Base-by-base conservation (phyloP, 1,284 basidiomycete species). In the Cutaneotrichosporon spelunceum region DNA sequence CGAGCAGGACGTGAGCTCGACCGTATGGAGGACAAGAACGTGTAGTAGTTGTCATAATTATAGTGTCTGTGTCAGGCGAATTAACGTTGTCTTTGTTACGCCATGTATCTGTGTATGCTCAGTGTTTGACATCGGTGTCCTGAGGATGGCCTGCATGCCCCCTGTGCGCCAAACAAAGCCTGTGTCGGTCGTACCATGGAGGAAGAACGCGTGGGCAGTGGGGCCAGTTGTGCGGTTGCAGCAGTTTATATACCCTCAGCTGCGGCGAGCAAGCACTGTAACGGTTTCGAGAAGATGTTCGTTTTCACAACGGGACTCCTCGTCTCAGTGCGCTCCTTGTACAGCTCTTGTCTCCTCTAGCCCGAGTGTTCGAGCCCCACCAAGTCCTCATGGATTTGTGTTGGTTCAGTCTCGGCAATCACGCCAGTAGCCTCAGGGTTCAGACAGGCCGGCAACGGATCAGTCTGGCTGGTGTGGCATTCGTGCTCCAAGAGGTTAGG, bases 361-460 rank as follows among this genome's bases (percentile, higher is more conserved):
- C 39, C 19, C 7, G 39, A 42, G 39, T 42, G 39, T 42, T 42
- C 39, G 39, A 42, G 39, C 39, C 39, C 39, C 39, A n/a, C 39
- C 39, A 3, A n/a, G 4, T 42, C 9, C 39, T 42, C 39, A 42
- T 42, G 39, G 19, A 42, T 42, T 42, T 42, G 39, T n/a, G 39
- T 6, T 42, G 39, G 39, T 42, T 42, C 9, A 42, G 39, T n/a
- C 39, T 42, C 39, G 39, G 39, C 19, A n/a, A 77, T 75, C 73
- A 76, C 63, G 66, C 68, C 67, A 72, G 73, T 42, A 1, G 3
- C 59, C 60, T 30, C 56, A 58, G 39, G 61, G 50, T 42, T 39
- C 61, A 48, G 72, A 69, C 67, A 77, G 74, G 75, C 75, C 74
- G 74, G 75, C 60, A 74, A 77, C 74, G 74, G 75, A 77, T 74